phyloP scores from a whole-genome alignment of 352 stramenopile species.

The Phytopythium mirpurense region DNA sequence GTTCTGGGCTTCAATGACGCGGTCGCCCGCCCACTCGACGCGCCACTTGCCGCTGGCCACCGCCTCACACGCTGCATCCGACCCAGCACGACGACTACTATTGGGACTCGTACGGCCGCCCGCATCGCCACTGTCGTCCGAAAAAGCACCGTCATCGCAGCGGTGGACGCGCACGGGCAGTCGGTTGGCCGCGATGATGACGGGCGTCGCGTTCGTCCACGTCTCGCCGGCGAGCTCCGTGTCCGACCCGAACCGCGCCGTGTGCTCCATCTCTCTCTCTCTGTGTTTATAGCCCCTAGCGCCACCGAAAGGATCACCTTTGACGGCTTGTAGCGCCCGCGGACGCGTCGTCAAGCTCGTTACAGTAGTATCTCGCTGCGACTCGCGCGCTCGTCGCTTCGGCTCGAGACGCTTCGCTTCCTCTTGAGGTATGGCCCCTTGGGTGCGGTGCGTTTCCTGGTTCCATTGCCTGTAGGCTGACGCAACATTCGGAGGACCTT shows the following conservation, averaged over 20 bases:
- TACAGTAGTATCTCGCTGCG: no score
- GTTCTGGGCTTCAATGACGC: slow-evolving; percentile 71
- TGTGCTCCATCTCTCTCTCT: not conserved
- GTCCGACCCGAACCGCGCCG: slow-evolving; percentile 3
- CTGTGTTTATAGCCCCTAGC: no score
- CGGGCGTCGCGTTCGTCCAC: slow-evolving; percentile 50
- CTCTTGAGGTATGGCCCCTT: no score
- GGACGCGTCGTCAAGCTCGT: no score
- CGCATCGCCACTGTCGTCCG: no score
- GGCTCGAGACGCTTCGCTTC: no score
- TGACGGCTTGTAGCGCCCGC: no score
- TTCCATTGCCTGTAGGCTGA: no score
- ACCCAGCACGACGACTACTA: no score
- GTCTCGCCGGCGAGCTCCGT: slow-evolving; percentile 15
- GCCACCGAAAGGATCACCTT: not conserved
- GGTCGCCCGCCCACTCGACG: slow-evolving; percentile 68
- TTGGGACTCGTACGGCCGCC: no score
- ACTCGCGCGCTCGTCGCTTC: not conserved
- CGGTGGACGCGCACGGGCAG: slow-evolving; percentile 45
- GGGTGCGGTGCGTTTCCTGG: no score
- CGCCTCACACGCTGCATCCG: no score
- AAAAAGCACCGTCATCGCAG: slow-evolving; percentile 1
- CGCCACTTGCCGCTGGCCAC: slow-evolving; percentile 23
- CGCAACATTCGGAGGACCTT: slow-evolving; percentile 5
- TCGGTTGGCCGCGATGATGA: slow-evolving; percentile 72